Evolutionary conservation across 371 early-diverging fungal species (phyloP).

Genomic region (Apophysomyces ossiformis): DNA sequence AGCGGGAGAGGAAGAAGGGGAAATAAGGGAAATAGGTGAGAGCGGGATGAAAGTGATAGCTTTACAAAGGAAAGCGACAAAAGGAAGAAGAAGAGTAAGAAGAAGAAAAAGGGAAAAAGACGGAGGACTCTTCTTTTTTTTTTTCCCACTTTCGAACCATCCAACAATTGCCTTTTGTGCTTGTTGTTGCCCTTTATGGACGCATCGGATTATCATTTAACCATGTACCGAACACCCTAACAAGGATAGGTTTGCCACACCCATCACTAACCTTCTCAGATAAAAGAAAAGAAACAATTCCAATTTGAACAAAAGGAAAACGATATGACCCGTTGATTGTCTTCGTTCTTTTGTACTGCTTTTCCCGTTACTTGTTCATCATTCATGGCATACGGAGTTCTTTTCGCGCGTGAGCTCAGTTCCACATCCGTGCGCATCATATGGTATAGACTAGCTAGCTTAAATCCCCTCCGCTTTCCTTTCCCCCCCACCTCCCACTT

Average conservation of each 20-base stretch:
- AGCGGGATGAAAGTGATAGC: no score
- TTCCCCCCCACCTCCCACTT: neutral
- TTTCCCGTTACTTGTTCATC: neutral
- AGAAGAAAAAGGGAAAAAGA: slow-evolving; percentile 7
- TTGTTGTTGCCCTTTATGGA: slow-evolving; percentile 5
- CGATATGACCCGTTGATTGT: neutral
- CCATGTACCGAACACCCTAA: neutral
- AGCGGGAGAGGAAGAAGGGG: neutral
- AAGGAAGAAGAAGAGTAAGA: neutral
- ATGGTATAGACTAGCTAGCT: neutral
- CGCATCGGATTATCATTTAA: neutral
- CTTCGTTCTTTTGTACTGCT: neutral
- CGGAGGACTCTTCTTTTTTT: neutral
- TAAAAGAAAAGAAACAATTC: no score
- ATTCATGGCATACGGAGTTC: neutral
- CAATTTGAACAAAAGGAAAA: neutral
- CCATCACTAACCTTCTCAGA: no score
- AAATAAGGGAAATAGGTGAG: neutral
- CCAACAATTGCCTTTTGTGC: slow-evolving; percentile 6
- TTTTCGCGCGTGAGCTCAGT: neutral
- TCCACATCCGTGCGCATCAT: slow-evolving; percentile 1
- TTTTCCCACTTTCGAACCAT: slow-evolving; percentile 1
- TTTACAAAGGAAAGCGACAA: no score
- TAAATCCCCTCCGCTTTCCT: no score
- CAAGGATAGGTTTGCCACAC: no score